Conservation (phyloP, 495 filamentous ascomycete genomes). For the Xylaria venustula region DNA sequence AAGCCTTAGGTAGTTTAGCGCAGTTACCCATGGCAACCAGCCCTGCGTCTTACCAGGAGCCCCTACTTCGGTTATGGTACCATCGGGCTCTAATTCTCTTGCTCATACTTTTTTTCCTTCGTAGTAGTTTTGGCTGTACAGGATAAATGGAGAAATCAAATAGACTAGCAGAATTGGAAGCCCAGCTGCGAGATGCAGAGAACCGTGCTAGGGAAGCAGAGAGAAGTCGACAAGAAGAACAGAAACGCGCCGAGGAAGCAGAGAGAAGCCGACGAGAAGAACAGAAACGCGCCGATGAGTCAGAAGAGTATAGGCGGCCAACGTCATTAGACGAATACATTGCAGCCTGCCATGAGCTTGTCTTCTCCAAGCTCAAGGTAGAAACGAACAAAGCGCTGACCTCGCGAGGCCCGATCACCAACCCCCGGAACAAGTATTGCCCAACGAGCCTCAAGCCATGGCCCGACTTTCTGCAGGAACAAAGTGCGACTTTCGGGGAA, state of each 20-base stretch:
- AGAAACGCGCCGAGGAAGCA: constrained; percentile 12
- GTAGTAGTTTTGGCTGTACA: no score
- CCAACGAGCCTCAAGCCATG: neutral
- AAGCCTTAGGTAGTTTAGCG: no score
- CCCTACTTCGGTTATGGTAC: no score
- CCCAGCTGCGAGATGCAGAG: neutral
- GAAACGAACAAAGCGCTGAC: constrained; percentile 9
- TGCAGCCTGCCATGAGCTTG: constrained; percentile 30
- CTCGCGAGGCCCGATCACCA: neutral
- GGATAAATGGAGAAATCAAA: neutral
- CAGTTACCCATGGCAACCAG: no score
- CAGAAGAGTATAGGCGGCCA: constrained; percentile 17
- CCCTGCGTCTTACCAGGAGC: no score
- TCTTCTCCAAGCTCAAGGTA: constrained; percentile 36
- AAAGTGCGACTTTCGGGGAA: neutral
- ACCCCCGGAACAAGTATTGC: neutral
- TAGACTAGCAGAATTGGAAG: constrained; percentile 3
- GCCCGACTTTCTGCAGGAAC: neutral
- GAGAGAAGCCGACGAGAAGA: constrained; percentile 14
- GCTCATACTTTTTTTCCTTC: no score
- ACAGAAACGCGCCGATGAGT: constrained; percentile 10
- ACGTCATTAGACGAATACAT: constrained; percentile 41
- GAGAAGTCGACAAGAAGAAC: constrained; percentile 5
- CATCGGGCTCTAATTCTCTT: no score
- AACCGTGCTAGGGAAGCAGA: constrained; percentile 11